Evolutionary conservation across 805 yeast species (phyloP).

Genomic region (Candida silvatica): DNA sequence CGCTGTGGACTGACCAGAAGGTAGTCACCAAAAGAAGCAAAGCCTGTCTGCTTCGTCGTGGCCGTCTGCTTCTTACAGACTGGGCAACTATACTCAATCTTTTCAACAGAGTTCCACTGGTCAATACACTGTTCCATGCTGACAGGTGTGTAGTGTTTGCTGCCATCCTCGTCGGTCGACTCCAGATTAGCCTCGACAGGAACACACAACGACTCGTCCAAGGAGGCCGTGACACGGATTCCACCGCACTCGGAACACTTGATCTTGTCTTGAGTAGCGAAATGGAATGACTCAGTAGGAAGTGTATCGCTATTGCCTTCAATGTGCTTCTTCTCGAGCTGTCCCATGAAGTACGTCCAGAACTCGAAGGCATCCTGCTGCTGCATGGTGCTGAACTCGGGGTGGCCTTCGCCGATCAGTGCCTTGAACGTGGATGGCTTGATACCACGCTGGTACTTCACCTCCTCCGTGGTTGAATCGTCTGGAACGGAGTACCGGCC

Average conservation of each 20-base stretch:
- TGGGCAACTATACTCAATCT: slow-evolving; percentile 57
- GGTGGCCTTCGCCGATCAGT: slow-evolving; percentile 67
- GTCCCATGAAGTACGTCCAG: slow-evolving; percentile 55
- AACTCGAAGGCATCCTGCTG: slow-evolving; percentile 97
- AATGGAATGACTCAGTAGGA: slow-evolving; percentile 55
- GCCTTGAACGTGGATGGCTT: slow-evolving; percentile 70
- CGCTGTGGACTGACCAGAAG: slow-evolving; percentile 70
- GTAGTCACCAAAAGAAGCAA: slow-evolving; percentile 61
- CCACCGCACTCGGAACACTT: slow-evolving; percentile 48
- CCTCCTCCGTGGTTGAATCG: slow-evolving; percentile 28
- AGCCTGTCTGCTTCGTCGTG: slow-evolving; percentile 36
- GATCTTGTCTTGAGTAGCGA: slow-evolving; percentile 55
- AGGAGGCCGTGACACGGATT: slow-evolving; percentile 47
- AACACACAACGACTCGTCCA: slow-evolving; percentile 58
- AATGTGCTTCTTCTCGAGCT: slow-evolving; percentile 42
- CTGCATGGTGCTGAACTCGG: slow-evolving; percentile 75
- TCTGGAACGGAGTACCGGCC: slow-evolving; percentile 67
- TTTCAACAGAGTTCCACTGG: slow-evolving; percentile 37
- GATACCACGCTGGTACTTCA: slow-evolving; percentile 65
- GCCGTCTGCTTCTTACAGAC: slow-evolving; percentile 32
- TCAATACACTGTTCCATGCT: slow-evolving; percentile 41
- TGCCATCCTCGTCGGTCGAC: slow-evolving; percentile 33
- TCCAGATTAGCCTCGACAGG: slow-evolving; percentile 39
- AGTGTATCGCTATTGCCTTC: slow-evolving; percentile 20
- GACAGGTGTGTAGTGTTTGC: slow-evolving; percentile 38